These are phyloP conservation scores for Eucalyptus shirleyi DNA, from an alignment of 345 rosid species.

Conservation along the genomic window DNA sequence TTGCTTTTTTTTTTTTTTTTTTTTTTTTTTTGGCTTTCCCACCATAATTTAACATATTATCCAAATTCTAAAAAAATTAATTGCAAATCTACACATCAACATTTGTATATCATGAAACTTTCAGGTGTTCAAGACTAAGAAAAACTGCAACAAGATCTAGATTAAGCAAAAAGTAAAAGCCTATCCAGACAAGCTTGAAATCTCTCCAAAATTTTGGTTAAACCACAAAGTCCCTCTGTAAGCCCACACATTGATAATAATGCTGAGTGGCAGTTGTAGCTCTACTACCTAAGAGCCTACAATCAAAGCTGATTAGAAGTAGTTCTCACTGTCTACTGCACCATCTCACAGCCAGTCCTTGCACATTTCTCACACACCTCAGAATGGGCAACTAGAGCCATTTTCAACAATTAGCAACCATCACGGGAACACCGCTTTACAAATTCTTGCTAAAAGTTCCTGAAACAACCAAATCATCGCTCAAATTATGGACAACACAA, in stretches of 20 bases:
- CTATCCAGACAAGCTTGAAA: neutral
- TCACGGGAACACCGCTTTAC: neutral
- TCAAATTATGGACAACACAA: neutral
- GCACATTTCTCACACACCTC: neutral
- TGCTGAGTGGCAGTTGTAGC: neutral
- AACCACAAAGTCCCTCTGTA: neutral
- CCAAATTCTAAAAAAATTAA: neutral
- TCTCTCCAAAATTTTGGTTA: neutral
- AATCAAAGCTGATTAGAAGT: neutral
- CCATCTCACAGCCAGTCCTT: neutral
- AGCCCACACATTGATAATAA: neutral
- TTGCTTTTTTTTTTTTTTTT: neutral
- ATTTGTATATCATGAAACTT: neutral
- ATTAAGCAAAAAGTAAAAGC: neutral
- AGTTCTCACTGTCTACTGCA: neutral
- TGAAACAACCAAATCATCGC: neutral
- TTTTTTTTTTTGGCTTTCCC: neutral
- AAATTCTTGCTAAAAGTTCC: neutral
- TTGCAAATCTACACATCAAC: neutral
- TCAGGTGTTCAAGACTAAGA: neutral
- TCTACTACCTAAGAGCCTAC: neutral
- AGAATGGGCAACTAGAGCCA: neutral
- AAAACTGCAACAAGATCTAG: neutral
- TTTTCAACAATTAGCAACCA: neutral
- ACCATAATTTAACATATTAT: neutral